A percentile compares a stretch with the other conserved stretches of the same genome.
Evolutionary conservation across 2,329 filamentous ascomycete species (phyloP).

Genomic region (Cladobotryum protrusum): DNA sequence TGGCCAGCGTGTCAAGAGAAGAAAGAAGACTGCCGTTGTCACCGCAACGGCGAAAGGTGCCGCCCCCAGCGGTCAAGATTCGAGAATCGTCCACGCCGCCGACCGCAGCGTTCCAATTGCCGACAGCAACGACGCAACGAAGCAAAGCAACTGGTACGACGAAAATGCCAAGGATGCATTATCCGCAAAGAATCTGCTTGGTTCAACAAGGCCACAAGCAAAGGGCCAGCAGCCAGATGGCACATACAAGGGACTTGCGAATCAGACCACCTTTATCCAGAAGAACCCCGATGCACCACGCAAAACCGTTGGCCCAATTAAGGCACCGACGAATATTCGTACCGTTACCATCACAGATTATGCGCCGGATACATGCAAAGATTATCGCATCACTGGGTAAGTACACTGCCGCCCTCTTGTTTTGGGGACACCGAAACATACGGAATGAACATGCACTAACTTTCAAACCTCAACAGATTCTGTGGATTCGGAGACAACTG

Average conservation of each 20-base stretch:
- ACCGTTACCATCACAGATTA: slow-evolving; percentile 89
- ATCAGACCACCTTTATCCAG: slow-evolving; percentile 67
- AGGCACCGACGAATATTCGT: slow-evolving; percentile 81
- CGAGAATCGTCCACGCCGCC: slow-evolving; percentile 50
- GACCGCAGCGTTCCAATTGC: slow-evolving; percentile 58
- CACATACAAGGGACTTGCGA: slow-evolving; percentile 70
- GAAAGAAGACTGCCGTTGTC: slow-evolving; percentile 61
- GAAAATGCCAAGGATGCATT: slow-evolving; percentile 50
- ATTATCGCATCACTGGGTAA: slow-evolving; percentile 45
- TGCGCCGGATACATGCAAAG: slow-evolving; percentile 90
- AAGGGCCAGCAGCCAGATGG: slow-evolving; percentile 46
- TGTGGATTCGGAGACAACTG: slow-evolving; percentile 39
- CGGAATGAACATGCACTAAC: background rate
- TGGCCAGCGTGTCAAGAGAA: slow-evolving; percentile 72
- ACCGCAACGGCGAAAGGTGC: slow-evolving; percentile 55
- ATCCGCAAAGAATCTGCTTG: slow-evolving; percentile 50
- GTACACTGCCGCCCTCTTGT: background rate
- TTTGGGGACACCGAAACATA: background rate
- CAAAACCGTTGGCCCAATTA: slow-evolving; percentile 74
- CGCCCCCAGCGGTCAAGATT: slow-evolving; percentile 28
- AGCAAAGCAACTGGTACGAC: slow-evolving; percentile 83
- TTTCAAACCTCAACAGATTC: slow-evolving; percentile 25
- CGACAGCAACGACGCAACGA: slow-evolving; percentile 79
- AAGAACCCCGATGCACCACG: slow-evolving; percentile 70
- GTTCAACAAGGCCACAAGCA: slow-evolving; percentile 42